Percentiles rank a stretch among this genome's conserved stretches.
Conservation (phyloP, 345 rosid species). For the Triadica sebifera region DNA sequence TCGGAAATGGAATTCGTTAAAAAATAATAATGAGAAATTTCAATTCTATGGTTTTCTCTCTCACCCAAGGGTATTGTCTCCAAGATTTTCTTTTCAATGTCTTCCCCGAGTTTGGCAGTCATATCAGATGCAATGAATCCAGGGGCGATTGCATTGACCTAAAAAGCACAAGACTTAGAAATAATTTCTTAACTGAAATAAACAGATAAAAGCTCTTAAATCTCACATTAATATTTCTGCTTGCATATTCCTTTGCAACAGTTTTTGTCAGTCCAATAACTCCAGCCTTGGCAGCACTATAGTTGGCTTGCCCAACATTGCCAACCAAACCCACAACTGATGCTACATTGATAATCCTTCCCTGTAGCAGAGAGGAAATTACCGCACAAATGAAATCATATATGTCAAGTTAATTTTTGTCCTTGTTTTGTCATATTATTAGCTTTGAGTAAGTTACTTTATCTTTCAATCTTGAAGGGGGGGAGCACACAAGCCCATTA, state of each 20-base stretch:
- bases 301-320: constrained; percentile 95
- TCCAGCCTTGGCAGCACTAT: constrained; percentile 97
- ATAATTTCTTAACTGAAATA: constrained; percentile 1
- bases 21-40: background rate
- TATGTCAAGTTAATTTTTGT: background rate
- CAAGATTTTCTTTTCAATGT: constrained; percentile 85
- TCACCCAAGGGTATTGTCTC: constrained; percentile 82
- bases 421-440: background rate
- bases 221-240: constrained; percentile 84
- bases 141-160: constrained; percentile 92
- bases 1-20: no score
- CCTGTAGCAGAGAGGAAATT: constrained; percentile 39
- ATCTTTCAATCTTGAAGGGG: background rate
- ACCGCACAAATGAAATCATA: background rate
- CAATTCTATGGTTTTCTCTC: constrained; percentile 13
- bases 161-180: constrained; percentile 19
- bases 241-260: constrained; percentile 83
- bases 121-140: constrained; percentile 73
- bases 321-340: constrained; percentile 96
- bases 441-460: background rate
- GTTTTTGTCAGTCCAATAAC: constrained; percentile 87
- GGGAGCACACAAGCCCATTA: background rate
- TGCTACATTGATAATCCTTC: constrained; percentile 80
- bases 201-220: constrained; percentile 7
- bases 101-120: constrained; percentile 89